Evolutionary conservation across 129 eudicot species (phyloP).

Genomic region (Gnaphalium uliginosum): DNA sequence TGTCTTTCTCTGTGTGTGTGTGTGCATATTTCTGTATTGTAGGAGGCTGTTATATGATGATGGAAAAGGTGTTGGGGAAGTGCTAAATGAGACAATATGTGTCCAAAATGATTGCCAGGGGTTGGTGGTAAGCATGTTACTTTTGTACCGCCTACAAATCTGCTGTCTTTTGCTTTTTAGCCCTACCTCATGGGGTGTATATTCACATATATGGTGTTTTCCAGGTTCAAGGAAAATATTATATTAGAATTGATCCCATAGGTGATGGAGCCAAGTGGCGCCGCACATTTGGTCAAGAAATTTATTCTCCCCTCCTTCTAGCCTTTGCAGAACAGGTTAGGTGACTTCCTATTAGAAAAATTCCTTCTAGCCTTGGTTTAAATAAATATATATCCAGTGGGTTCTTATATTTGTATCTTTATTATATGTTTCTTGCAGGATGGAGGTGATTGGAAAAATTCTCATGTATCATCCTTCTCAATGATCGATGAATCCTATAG

Average conservation of each 20-base stretch:
- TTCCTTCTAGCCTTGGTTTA: slow-evolving; percentile 12
- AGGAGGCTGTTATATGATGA: slow-evolving; percentile 94
- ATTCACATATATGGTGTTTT: slow-evolving; percentile 15
- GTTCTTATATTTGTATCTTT: not conserved
- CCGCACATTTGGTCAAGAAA: slow-evolving; percentile 90
- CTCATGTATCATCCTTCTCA: slow-evolving; percentile 71
- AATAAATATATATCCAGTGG: slow-evolving; percentile 5
- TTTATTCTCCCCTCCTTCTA: slow-evolving; percentile 88
- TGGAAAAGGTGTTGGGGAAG: slow-evolving; percentile 95
- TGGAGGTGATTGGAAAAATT: slow-evolving; percentile 59
- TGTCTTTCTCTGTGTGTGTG: not conserved
- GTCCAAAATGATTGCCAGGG: slow-evolving; percentile 69
- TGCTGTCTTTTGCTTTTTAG: not conserved
- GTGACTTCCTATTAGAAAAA: not conserved
- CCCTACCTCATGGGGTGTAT: slow-evolving; percentile 6
- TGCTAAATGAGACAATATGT: slow-evolving; percentile 83
- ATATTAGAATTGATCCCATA: slow-evolving; percentile 78
- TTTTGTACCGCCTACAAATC: slow-evolving; percentile 3
- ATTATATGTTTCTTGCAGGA: slow-evolving; percentile 52
- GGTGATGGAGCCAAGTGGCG: slow-evolving; percentile 99
- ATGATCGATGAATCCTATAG: slow-evolving; percentile 79
- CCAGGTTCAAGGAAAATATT: slow-evolving; percentile 82
- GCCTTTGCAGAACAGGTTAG: slow-evolving; percentile 90
- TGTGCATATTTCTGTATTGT: not conserved
- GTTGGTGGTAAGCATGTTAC: slow-evolving; percentile 54